Conservation (phyloP, 176 grass and related monocot genomes). For the Carex kokanica region DNA sequence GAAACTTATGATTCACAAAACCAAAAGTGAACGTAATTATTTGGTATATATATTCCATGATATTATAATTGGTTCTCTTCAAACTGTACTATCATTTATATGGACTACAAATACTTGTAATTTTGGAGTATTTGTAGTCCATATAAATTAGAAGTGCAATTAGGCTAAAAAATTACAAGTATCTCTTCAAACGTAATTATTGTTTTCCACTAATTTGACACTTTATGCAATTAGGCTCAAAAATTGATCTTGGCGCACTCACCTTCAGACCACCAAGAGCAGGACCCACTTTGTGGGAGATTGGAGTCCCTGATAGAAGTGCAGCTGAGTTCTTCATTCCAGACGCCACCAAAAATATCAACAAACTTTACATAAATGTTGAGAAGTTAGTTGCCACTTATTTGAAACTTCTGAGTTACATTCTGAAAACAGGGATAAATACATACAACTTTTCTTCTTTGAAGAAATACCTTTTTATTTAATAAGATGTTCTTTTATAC, state of each 20-base stretch:
- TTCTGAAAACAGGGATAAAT: not conserved
- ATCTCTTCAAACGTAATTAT: too few species aligned
- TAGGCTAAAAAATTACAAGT: too few species aligned
- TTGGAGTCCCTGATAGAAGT: conserved; percentile 62
- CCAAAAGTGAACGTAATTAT: not conserved
- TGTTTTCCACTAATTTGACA: not conserved
- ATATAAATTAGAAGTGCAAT: too few species aligned
- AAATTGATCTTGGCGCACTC: conserved; percentile 39
- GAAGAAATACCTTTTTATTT: not conserved
- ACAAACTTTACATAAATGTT: conserved; percentile 31
- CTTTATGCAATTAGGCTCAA: conserved; percentile 16
- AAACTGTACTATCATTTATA: not conserved
- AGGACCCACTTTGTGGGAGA: conserved; percentile 71
- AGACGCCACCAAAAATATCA: conserved; percentile 37
- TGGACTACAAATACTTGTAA: not conserved
- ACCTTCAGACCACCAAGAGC: conserved; percentile 61
- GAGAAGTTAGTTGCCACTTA: conserved; percentile 31
- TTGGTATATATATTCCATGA: not conserved
- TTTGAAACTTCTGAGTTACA: not conserved
- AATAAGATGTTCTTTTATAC: not conserved
- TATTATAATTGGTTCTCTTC: not conserved
- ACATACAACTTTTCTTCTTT: not conserved
- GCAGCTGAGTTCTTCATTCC: conserved; percentile 76
- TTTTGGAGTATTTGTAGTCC: not conserved
- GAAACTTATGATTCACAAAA: too few species aligned